Percentiles rank a stretch among this genome's conserved stretches.
These are phyloP conservation scores for Lathyrus aphaca DNA, from an alignment of 306 rosid species.

Conservation along the genomic window DNA sequence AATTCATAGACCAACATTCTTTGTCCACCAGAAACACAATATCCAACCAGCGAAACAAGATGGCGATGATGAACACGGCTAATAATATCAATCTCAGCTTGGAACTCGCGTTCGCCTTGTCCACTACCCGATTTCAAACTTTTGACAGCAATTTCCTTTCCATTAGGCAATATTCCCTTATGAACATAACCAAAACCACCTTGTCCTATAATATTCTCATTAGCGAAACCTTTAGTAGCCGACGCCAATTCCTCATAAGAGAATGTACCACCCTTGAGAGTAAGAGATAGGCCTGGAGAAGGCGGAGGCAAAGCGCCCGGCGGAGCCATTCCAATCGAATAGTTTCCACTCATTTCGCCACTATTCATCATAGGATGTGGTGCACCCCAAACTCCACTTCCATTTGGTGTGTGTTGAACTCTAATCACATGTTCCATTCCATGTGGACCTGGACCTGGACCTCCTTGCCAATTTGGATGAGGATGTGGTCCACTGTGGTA, in stretches of 20 bases:
- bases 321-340: slow-evolving; percentile 42
- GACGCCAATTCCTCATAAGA: slow-evolving; percentile 73
- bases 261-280: slow-evolving; percentile 69
- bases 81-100: slow-evolving; percentile 81
- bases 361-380: slow-evolving; percentile 41
- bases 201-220: slow-evolving; percentile 69
- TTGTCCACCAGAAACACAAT: slow-evolving; percentile 65
- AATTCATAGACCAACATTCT: slow-evolving; percentile 85
- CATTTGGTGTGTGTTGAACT: slow-evolving; percentile 33
- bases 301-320: slow-evolving; percentile 59
- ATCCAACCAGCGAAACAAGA: slow-evolving; percentile 79
- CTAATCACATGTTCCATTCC: slow-evolving; percentile 55
- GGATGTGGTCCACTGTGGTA: slow-evolving; percentile 48
- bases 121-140: slow-evolving; percentile 71
- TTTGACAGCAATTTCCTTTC: slow-evolving; percentile 79
- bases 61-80: slow-evolving; percentile 84
- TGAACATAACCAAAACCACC: slow-evolving; percentile 92
- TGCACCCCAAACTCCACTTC: slow-evolving; percentile 54
- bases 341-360: slow-evolving; percentile 52
- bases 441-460: slow-evolving; percentile 14
- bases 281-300: slow-evolving; percentile 53
- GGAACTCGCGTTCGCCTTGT: slow-evolving; percentile 78
- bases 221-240: slow-evolving; percentile 67
- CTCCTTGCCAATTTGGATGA: slow-evolving; percentile 51
- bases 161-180: slow-evolving; percentile 72